A percentile compares a stretch with the other conserved stretches of the same genome.
phyloP scores from a whole-genome alignment of 306 rosid species.

The Prunus salicina region DNA sequence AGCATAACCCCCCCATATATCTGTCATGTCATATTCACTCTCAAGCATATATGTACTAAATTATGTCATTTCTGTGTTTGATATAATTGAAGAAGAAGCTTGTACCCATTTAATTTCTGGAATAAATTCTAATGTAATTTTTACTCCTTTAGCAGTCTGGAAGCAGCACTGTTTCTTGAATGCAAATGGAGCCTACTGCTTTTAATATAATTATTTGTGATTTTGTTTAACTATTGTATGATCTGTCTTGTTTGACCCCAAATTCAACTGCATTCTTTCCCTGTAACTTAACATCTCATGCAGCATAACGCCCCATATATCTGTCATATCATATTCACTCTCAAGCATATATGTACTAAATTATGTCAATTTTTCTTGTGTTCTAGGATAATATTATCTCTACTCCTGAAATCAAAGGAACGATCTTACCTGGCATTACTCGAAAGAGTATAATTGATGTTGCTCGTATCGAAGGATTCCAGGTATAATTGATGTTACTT shows the following conservation, averaged over 20 bases:
- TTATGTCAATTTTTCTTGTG: slow-evolving; percentile 14
- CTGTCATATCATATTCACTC: neutral
- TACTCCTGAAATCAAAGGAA: slow-evolving; percentile 89
- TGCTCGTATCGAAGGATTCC: slow-evolving; percentile 81
- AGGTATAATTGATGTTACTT: slow-evolving; percentile 50
- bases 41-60: too few species aligned
- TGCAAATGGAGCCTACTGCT: neutral
- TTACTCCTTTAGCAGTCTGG: neutral
- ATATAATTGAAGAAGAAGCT: neutral
- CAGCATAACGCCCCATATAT: neutral
- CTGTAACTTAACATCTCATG: neutral
- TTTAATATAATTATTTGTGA: neutral
- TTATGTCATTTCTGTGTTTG: too few species aligned
- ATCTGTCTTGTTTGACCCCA: neutral
- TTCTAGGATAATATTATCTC: slow-evolving; percentile 66
- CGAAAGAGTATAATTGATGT: slow-evolving; percentile 94
- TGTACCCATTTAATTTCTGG: neutral
- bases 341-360: neutral
- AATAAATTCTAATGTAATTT: neutral
- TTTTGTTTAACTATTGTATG: neutral
- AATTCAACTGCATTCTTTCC: neutral
- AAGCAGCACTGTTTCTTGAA: neutral
- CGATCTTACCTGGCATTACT: slow-evolving; percentile 95
- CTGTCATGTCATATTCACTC: too few species aligned
- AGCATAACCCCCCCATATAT: too few species aligned